A percentile compares a stretch with the other conserved stretches of the same genome.
These are phyloP conservation scores for Monosiga brevicollis DNA, from an alignment of 78 protist species.

Conservation along the genomic window DNA sequence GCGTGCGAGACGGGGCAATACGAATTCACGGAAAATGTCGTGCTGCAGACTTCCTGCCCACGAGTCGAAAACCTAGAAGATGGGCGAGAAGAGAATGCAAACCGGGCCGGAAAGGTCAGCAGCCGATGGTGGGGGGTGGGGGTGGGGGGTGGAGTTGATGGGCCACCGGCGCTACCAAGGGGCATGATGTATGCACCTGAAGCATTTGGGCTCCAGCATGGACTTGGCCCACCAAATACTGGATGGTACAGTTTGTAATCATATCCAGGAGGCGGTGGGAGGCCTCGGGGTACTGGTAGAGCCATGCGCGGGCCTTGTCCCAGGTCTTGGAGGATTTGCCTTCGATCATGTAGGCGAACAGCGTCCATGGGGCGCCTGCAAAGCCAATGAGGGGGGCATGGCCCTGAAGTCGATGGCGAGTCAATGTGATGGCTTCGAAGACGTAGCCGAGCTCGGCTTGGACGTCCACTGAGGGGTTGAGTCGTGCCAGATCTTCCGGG, in stretches of 20 bases:
- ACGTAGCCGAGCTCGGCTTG: conserved; percentile 53
- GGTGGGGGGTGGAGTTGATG: not conserved
- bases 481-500: conserved; percentile 21
- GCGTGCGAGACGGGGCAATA: conserved; percentile 44
- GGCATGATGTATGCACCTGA: conserved; percentile 16
- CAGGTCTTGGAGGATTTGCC: conserved; percentile 62
- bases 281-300: conserved; percentile 40
- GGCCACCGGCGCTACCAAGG: not conserved
- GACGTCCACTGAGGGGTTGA: conserved; percentile 28
- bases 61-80: conserved; percentile 70
- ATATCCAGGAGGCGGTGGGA: conserved; percentile 39
- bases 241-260: conserved; percentile 41
- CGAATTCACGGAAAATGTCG: conserved; percentile 29
- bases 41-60: conserved; percentile 71
- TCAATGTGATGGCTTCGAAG: conserved; percentile 66
- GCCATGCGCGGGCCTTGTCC: conserved; percentile 54
- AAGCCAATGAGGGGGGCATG: conserved; percentile 66
- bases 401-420: conserved; percentile 51
- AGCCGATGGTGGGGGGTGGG: not conserved
- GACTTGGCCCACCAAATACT: conserved; percentile 58
- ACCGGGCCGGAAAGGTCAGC: not conserved
- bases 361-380: conserved; percentile 78
- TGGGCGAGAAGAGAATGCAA: not conserved
- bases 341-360: conserved; percentile 77
- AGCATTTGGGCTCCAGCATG: conserved; percentile 54